Conservation (phyloP, 805 yeast species). For the Priceomyces castillae region DNA sequence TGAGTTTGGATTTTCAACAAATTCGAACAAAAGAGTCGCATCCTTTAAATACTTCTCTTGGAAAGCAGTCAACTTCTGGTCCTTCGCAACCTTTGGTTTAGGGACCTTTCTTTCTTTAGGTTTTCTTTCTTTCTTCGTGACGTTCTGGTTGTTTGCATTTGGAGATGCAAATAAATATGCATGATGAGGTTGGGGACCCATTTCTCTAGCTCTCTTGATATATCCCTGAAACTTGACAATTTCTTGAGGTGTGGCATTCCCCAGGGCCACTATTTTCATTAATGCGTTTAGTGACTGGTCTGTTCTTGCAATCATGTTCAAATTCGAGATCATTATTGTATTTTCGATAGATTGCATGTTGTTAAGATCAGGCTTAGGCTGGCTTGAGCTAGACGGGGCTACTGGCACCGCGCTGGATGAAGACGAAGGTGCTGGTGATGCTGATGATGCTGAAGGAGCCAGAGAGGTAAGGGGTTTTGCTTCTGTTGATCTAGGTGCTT, state of each 20-base stretch:
- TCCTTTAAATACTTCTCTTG: conserved; percentile 67
- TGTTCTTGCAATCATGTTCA: conserved; percentile 76
- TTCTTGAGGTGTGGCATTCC: conserved; percentile 69
- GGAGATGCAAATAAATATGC: conserved; percentile 24
- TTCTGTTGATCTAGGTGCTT: too few relatives aligned
- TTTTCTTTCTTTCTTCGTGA: conserved; percentile 14
- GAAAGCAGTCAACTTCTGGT: conserved; percentile 67
- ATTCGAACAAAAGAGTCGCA: conserved; percentile 82
- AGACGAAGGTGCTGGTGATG: neutral
- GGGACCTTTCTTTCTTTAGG: conserved; percentile 16
- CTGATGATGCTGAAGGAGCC: neutral
- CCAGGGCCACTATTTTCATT: conserved; percentile 86
- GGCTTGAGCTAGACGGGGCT: neutral
- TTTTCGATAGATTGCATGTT: conserved; percentile 60
- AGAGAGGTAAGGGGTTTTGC: too few relatives aligned
- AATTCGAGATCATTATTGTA: conserved; percentile 78
- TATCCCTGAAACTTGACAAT: conserved; percentile 77
- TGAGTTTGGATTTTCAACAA: conserved; percentile 70
- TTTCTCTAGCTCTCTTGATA: conserved; percentile 71
- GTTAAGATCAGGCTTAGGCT: conserved; percentile 27
- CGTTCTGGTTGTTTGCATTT: neutral
- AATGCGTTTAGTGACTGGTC: conserved; percentile 65
- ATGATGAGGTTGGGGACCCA: conserved; percentile 58
- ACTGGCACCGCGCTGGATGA: neutral
- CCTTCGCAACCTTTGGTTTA: conserved; percentile 31